phyloP scores from a whole-genome alignment of 2,329 filamentous ascomycete genomes.

The Pseudohalonectria lignicola region DNA sequence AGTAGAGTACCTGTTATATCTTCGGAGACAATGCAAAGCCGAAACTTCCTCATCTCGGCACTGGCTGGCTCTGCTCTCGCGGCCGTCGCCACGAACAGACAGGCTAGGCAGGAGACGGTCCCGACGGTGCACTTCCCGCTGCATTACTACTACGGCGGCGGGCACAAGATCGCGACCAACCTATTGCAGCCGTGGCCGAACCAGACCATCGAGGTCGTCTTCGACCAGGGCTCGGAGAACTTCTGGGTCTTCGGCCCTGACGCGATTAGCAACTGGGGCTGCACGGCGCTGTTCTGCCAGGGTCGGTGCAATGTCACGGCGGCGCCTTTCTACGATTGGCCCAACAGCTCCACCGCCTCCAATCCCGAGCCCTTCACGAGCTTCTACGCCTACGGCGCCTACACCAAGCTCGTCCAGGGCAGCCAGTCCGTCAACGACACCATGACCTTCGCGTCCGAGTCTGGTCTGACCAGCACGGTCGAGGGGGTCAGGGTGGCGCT shows the following conservation, averaged over 20 bases:
- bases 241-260: constrained; percentile 12
- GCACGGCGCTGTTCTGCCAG: constrained; percentile 3
- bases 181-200: constrained; percentile 10
- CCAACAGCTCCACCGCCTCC: constrained; percentile 5
- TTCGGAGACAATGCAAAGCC: too few relatives aligned
- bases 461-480: constrained; percentile 4
- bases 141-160: too few relatives aligned
- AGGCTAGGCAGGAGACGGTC: background rate
- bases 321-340: constrained; percentile 2
- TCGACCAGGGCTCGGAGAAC: constrained; percentile 13
- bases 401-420: constrained; percentile 9
- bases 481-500: constrained; percentile 15
- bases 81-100: background rate
- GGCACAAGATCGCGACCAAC: constrained; percentile 12
- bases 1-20: too few relatives aligned
- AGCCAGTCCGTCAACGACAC: constrained; percentile 12
- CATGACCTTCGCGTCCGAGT: constrained; percentile 11
- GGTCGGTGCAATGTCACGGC: constrained; percentile 7
- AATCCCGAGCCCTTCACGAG: constrained; percentile 2
- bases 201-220: constrained; percentile 11
- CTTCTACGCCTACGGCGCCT: constrained; percentile 9
- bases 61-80: background rate
- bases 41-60: background rate
- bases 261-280: constrained; percentile 8
- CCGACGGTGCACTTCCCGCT: constrained; percentile 6